Conservation (phyloP, 164 flowering plant genomes). For the Akebia trifoliata region DNA sequence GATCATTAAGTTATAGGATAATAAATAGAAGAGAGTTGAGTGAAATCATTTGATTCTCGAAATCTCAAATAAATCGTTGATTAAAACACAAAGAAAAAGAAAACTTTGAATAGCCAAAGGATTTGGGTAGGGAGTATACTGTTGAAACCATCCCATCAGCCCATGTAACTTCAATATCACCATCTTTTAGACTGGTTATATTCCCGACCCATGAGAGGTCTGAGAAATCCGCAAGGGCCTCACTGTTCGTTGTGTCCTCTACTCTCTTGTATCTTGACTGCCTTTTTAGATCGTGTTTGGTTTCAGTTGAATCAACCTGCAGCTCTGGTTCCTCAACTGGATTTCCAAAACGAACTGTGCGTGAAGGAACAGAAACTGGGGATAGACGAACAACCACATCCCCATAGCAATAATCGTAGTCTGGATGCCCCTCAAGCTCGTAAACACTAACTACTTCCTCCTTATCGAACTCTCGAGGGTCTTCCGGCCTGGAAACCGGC, state of each 20-base stretch:
- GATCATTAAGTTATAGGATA: no score
- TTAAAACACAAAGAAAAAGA: neutral
- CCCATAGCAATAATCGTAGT: conserved; percentile 96
- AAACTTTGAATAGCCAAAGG: neutral
- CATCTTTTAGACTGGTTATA: conserved; percentile 84
- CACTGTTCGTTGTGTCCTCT: conserved; percentile 29
- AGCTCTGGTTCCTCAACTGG: conserved; percentile 29
- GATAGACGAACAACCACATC: conserved; percentile 88
- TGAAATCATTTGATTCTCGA: neutral
- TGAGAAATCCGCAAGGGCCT: conserved; percentile 32
- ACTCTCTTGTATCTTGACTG: conserved; percentile 17
- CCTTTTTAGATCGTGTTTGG: conserved; percentile 19
- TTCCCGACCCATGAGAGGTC: conserved; percentile 97
- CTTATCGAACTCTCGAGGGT: conserved; percentile 74
- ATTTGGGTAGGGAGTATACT: conserved; percentile 37
- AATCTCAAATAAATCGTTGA: neutral
- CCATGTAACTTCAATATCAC: conserved; percentile 97
- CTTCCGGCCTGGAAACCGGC: conserved; percentile 78
- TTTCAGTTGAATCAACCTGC: conserved; percentile 20
- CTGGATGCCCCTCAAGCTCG: conserved; percentile 94
- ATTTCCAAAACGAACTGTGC: conserved; percentile 15
- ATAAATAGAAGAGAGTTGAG: no score
- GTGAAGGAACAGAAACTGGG: conserved; percentile 44
- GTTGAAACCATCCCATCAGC: conserved; percentile 94
- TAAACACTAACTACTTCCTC: conserved; percentile 97